These are phyloP conservation scores for Colletotrichum theobromicola DNA, from an alignment of 2,329 filamentous ascomycete genomes.

Conservation along the genomic window DNA sequence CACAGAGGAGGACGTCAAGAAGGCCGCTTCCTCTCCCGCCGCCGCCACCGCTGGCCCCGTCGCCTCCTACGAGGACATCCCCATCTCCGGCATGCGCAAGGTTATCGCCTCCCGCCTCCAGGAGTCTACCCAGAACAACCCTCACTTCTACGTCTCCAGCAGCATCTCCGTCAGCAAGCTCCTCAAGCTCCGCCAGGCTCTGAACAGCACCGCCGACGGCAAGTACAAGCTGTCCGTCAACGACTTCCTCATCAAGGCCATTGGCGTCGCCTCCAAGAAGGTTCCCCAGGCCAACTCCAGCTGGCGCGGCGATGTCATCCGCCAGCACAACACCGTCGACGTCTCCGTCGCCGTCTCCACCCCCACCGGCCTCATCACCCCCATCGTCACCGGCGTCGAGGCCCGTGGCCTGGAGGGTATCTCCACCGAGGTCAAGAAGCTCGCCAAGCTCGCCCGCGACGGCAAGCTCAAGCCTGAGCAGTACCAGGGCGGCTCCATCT, in stretches of 20 bases:
- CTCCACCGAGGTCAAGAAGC: conserved; percentile 89
- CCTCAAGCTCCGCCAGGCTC: conserved; percentile 90
- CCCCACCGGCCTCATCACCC: conserved; percentile 92
- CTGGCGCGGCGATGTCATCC: conserved; percentile 90
- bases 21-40: conserved; percentile 67
- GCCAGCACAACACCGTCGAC: conserved; percentile 91
- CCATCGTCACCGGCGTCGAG: conserved; percentile 91
- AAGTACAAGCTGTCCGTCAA: conserved; percentile 99
- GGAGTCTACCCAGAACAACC: conserved; percentile 87
- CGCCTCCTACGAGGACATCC: conserved; percentile 76
- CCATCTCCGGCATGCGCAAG: conserved; percentile 94
- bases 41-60: conserved; percentile 59
- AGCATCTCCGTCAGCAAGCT: conserved; percentile 93
- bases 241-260: conserved; percentile 98
- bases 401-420: conserved; percentile 87
- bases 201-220: conserved; percentile 88
- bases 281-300: conserved; percentile 95
- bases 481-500: conserved; percentile 98
- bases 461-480: conserved; percentile 99
- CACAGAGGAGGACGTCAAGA: conserved; percentile 92
- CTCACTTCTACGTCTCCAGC: conserved; percentile 96
- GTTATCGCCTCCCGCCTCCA: conserved; percentile 91
- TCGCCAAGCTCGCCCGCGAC: conserved; percentile 94
- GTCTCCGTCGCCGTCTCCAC: conserved; percentile 96
- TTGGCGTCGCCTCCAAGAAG: conserved; percentile 86